Evolutionary conservation across 2,329 filamentous ascomycete genomes (phyloP).

Genomic region (Aspergillus uvarum): DNA sequence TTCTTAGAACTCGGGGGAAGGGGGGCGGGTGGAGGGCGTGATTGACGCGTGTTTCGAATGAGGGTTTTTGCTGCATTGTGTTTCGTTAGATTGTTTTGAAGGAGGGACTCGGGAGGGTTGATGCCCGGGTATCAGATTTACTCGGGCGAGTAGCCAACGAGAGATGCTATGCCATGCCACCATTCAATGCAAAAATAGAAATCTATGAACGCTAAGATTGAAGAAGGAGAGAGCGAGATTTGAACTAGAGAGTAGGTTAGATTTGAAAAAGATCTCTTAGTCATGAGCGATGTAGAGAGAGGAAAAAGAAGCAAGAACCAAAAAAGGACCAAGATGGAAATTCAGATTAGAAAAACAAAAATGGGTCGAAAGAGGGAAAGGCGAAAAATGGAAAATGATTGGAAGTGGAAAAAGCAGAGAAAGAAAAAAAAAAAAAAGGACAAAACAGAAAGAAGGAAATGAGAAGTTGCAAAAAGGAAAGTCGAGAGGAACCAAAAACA

Average conservation of each 20-base stretch:
- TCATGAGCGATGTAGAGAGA: neutral
- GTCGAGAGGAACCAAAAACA: slow-evolving; percentile 7
- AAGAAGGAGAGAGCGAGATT: neutral
- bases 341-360: neutral
- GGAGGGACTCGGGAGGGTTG: too few relatives aligned
- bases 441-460: slow-evolving; percentile 6
- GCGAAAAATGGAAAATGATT: neutral
- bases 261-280: too few relatives aligned
- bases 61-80: too few relatives aligned
- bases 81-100: too few relatives aligned
- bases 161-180: too few relatives aligned
- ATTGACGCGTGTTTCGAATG: too few relatives aligned
- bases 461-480: slow-evolving; percentile 3
- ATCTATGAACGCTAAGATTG: neutral
- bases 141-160: too few relatives aligned
- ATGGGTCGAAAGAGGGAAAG: slow-evolving; percentile 4
- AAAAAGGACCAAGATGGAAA: slow-evolving; percentile 10
- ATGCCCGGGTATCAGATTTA: too few relatives aligned
- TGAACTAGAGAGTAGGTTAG: neutral
- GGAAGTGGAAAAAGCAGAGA: neutral
- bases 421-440: slow-evolving; percentile 1
- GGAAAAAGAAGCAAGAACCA: slow-evolving; percentile 18
- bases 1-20: too few relatives aligned
- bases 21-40: too few relatives aligned
- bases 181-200: too few relatives aligned